Conservation (phyloP, 1,139 yeast species). For the Geotrichum reessii region DNA sequence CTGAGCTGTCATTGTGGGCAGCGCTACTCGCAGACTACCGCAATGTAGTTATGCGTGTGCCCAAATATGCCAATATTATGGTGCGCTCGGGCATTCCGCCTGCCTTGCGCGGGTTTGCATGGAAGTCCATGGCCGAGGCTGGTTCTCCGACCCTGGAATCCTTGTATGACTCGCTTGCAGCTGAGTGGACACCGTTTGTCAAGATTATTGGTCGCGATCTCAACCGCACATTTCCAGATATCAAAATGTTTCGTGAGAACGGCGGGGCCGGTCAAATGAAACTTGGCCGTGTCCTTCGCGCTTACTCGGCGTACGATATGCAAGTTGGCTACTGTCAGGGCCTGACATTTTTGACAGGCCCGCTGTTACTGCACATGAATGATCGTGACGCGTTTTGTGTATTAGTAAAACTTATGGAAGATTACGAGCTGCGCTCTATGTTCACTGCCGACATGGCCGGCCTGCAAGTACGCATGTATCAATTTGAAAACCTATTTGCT, state of each 20-base stretch:
- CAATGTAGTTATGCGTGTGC: slow-evolving; percentile 31
- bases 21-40: slow-evolving; percentile 36
- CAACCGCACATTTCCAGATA: slow-evolving; percentile 56
- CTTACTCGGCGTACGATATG: slow-evolving; percentile 61
- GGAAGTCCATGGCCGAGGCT: slow-evolving; percentile 38
- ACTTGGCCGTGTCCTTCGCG: slow-evolving; percentile 56
- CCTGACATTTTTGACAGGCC: slow-evolving; percentile 59
- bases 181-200: slow-evolving; percentile 43
- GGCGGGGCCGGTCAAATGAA: slow-evolving; percentile 43
- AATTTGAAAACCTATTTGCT: slow-evolving; percentile 46
- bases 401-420: slow-evolving; percentile 56
- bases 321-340: slow-evolving; percentile 74
- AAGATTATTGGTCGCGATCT: slow-evolving; percentile 59
- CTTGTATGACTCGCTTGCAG: slow-evolving; percentile 40
- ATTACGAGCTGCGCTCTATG: slow-evolving; percentile 55
- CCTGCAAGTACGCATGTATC: slow-evolving; percentile 48
- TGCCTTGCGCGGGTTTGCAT: slow-evolving; percentile 37
- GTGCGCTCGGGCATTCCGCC: slow-evolving; percentile 39
- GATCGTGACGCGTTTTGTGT: slow-evolving; percentile 49
- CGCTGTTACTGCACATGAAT: slow-evolving; percentile 49
- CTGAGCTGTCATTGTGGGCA: slow-evolving; percentile 37
- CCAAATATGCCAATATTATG: slow-evolving; percentile 31
- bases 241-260: slow-evolving; percentile 46
- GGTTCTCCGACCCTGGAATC: slow-evolving; percentile 34
- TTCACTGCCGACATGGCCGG: slow-evolving; percentile 56